phyloP scores from a whole-genome alignment of 179 eudicot species.

The Patellifolia procumbens region DNA sequence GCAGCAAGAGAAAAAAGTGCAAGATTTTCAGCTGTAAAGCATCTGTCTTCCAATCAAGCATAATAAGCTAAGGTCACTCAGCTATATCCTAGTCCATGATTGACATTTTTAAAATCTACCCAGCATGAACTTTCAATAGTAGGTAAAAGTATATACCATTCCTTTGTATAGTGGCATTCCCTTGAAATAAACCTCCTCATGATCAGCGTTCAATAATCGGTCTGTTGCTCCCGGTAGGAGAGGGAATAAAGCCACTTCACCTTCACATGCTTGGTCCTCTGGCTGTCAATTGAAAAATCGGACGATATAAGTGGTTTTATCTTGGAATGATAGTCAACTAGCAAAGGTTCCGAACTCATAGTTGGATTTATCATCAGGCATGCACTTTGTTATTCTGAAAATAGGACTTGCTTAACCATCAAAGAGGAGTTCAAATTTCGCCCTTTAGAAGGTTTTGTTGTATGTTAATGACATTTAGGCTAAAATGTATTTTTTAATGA shows the following conservation, averaged over 20 bases:
- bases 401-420: background rate
- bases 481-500: background rate
- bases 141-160: conserved; percentile 57
- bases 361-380: background rate
- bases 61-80: background rate
- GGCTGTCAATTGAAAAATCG: conserved; percentile 45
- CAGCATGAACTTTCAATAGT: background rate
- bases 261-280: conserved; percentile 76
- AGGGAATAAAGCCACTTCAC: conserved; percentile 81
- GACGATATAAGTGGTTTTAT: background rate
- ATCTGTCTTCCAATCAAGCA: background rate
- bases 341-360: background rate
- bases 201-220: conserved; percentile 87
- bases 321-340: background rate
- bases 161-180: conserved; percentile 97
- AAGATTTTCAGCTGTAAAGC: background rate
- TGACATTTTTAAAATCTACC: background rate
- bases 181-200: conserved; percentile 79
- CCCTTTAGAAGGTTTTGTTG: background rate
- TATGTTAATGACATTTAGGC: background rate
- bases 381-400: background rate
- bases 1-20: background rate
- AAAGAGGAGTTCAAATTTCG: background rate
- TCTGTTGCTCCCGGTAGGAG: conserved; percentile 72
- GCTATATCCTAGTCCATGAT: background rate